These are phyloP conservation scores for Rosa hybrid DNA, from an alignment of 331 rosid species.

Conservation along the genomic window DNA sequence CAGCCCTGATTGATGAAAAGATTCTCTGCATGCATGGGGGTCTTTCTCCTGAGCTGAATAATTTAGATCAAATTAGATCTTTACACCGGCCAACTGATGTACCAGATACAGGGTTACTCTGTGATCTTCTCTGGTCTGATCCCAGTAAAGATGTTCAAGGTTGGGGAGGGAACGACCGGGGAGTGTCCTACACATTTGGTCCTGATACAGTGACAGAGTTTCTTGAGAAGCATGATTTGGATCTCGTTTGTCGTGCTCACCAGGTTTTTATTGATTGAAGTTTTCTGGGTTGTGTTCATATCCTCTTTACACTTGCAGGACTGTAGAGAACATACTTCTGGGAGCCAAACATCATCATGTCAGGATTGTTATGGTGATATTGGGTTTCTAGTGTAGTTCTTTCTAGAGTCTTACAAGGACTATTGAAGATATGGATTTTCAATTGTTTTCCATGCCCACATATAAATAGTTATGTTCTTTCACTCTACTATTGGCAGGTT, in stretches of 20 bases:
- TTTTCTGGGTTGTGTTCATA: slow-evolving; percentile 26
- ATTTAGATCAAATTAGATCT: slow-evolving; percentile 69
- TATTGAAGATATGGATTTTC: slow-evolving; percentile 16
- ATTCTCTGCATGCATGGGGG: slow-evolving; percentile 93
- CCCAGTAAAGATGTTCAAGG: slow-evolving; percentile 73
- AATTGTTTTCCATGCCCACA: slow-evolving; percentile 6
- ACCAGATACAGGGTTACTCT: slow-evolving; percentile 83
- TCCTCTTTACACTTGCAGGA: slow-evolving; percentile 17
- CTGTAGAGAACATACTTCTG: slow-evolving; percentile 8
- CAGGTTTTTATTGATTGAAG: slow-evolving; percentile 51
- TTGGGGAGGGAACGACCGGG: slow-evolving; percentile 86
- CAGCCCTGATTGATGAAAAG: slow-evolving; percentile 82
- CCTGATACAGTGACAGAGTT: slow-evolving; percentile 68
- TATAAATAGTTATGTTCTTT: slow-evolving; percentile 19
- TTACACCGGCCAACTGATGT: slow-evolving; percentile 69
- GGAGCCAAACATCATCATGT: slow-evolving; percentile 14
- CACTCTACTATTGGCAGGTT: slow-evolving; percentile 51
- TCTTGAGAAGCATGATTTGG: slow-evolving; percentile 81
- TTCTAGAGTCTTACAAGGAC: slow-evolving; percentile 9
- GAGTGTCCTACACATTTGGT: slow-evolving; percentile 86
- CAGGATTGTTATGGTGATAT: slow-evolving; percentile 1
- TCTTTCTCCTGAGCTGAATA: slow-evolving; percentile 70
- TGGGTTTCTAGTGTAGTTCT: slow-evolving; percentile 12
- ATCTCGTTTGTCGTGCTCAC: slow-evolving; percentile 86
- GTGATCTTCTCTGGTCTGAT: slow-evolving; percentile 91